Base-by-base conservation (phyloP, 2,329 filamentous ascomycete genomes). In the Colletotrichum cuscutae region DNA sequence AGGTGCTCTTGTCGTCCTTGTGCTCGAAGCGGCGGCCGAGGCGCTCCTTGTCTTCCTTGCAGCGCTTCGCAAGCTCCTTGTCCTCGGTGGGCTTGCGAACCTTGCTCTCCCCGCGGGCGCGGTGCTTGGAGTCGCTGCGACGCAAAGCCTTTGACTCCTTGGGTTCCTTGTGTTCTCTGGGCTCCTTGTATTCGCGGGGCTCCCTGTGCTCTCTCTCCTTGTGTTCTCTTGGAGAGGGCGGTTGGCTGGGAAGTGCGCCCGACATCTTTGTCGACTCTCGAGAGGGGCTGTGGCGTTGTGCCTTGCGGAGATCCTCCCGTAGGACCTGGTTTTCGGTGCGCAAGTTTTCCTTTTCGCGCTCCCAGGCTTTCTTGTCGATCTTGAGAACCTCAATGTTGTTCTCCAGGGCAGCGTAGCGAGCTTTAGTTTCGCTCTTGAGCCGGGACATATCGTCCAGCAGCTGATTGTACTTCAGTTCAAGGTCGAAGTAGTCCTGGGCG, bases 11-110 rank as follows among this genome's bases (percentile, higher is more conserved):
- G 65, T 82, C 80, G 57, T 71, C 62, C 65, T 76, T 76, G 52
- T 52, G 63, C 37, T 82, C 82, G 73, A 84, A 84, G 32, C 82
- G 81, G 67, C 78, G 78, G 35, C 80, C 80, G 65, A 84, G 78
- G 19, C 82, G 82, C 59, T 82, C 81, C 75, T 81, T 82, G 64
- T 81, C 80, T 35, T 77, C 78, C 68, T 79, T 78, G 69, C 77
- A 75, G n/a, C 62, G 71, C 59, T 60, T 68, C 42, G 79, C 78
- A 19, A 67, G 73, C 57, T 65, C 64, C 26, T 75, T 75, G 22
- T 70, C 71, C 22, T 62, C 62, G 26, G 74, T 72, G 57, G 79
- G 77, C 72, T 79, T 79, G 19, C 71, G 66, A 12, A 72, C 75
- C 76, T 42, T 76, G 74, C 62, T 79, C 76, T 80, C 81, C 73